Conservation (phyloP, 352 stramenopile species). For the Globisporangium sylvaticum region DNA sequence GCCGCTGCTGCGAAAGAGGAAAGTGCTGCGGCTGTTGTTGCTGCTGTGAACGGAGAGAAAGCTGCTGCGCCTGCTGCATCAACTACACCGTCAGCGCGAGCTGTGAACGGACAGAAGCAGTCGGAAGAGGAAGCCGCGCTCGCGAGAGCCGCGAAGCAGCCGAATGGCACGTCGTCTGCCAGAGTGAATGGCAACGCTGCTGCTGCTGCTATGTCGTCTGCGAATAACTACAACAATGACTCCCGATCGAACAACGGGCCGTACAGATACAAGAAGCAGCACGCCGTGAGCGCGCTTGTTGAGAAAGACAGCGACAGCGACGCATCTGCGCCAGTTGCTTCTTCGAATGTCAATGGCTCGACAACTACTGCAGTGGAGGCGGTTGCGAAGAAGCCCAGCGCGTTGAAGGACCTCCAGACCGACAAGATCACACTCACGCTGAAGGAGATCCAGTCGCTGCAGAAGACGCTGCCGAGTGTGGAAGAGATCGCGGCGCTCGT, state of each 20-base stretch:
- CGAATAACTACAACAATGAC: background rate
- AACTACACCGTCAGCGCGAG: background rate
- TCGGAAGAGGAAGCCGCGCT: slow-evolving; percentile 14
- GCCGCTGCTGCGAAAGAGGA: background rate
- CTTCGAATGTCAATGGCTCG: background rate
- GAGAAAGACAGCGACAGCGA: slow-evolving; percentile 3
- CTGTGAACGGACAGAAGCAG: slow-evolving; percentile 12
- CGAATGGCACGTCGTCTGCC: slow-evolving; percentile 6
- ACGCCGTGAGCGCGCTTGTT: background rate
- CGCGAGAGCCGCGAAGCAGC: slow-evolving; percentile 10
- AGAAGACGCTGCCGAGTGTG: slow-evolving; percentile 70
- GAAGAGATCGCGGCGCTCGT: slow-evolving; percentile 61
- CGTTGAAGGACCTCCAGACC: slow-evolving; percentile 36
- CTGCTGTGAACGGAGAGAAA: background rate
- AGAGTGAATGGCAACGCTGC: slow-evolving; percentile 1
- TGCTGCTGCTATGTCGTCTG: background rate
- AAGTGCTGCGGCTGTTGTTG: background rate
- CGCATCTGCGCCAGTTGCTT: background rate
- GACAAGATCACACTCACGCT: slow-evolving; percentile 75
- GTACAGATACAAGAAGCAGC: slow-evolving; percentile 8
- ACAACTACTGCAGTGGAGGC: background rate
- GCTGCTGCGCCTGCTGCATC: background rate
- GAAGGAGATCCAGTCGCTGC: slow-evolving; percentile 65
- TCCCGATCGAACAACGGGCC: background rate
- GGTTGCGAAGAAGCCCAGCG: slow-evolving; percentile 12